Conservation (phyloP, 345 rosid genomes). For the Mangifera indica region DNA sequence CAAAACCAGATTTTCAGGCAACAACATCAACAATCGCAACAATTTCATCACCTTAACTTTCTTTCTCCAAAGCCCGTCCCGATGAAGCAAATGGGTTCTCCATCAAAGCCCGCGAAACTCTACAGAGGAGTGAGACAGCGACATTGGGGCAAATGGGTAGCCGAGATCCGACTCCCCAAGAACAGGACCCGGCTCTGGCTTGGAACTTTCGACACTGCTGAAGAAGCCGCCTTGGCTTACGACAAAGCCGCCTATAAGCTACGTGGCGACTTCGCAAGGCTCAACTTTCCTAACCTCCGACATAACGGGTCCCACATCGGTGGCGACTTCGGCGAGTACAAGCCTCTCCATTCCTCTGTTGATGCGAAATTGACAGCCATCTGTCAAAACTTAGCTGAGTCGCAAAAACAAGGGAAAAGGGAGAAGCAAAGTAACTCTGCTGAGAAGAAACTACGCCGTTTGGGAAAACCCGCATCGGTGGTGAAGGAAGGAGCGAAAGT, state of each 20-base stretch:
- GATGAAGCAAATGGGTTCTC: conserved; percentile 59
- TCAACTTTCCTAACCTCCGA: conserved; percentile 81
- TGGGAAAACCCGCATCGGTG: background rate
- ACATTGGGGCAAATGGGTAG: conserved; percentile 99
- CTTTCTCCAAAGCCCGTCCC: conserved; percentile 50
- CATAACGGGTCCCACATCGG: conserved; percentile 60
- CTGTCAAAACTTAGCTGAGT: conserved; percentile 63
- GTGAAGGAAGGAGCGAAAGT: background rate
- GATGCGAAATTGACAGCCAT: conserved; percentile 89
- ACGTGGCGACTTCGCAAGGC: conserved; percentile 86
- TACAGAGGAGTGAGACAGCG: conserved; percentile 94
- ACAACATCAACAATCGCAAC: conserved; percentile 4
- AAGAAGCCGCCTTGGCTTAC: conserved; percentile 92
- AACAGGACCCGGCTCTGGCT: conserved; percentile 97
- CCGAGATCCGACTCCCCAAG: conserved; percentile 91
- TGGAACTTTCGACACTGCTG: conserved; percentile 98
- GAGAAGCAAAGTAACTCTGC: conserved; percentile 30
- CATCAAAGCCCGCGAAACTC: conserved; percentile 57
- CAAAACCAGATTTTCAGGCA: conserved; percentile 28
- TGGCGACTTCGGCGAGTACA: conserved; percentile 84
- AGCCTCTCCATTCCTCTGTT: conserved; percentile 81
- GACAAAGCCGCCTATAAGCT: conserved; percentile 89
- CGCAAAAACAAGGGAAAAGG: conserved; percentile 46
- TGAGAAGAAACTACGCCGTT: conserved; percentile 30
- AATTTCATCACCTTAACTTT: conserved; percentile 16